Conservation (phyloP, 2,329 filamentous ascomycete genomes). For the Zarea fungicola region DNA sequence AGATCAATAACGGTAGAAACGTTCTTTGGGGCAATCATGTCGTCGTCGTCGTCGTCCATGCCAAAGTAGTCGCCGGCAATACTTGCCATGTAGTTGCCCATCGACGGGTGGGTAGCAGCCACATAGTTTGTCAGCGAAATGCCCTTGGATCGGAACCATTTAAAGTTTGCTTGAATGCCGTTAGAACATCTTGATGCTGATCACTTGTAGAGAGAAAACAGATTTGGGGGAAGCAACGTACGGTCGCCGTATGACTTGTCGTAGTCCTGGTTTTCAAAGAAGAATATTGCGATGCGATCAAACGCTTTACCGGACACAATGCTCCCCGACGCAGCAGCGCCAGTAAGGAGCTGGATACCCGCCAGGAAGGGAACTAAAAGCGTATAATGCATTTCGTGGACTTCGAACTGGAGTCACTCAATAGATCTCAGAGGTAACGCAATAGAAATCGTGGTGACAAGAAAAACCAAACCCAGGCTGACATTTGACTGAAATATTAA, state of each 20-base stretch:
- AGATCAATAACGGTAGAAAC: conserved; percentile 62
- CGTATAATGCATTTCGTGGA: too few relatives aligned
- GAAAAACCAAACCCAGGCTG: too few relatives aligned
- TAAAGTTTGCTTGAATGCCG: conserved; percentile 20
- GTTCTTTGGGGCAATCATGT: conserved; percentile 53
- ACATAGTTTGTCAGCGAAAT: conserved; percentile 35
- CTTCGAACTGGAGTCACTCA: too few relatives aligned
- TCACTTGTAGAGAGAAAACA: background rate
- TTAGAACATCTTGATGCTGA: background rate
- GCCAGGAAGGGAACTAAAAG: too few relatives aligned
- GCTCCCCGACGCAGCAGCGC: too few relatives aligned
- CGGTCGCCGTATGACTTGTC: conserved; percentile 58
- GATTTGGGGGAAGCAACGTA: too few relatives aligned
- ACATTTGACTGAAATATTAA: too few relatives aligned
- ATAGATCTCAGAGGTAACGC: too few relatives aligned
- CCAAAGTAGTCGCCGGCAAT: conserved; percentile 70
- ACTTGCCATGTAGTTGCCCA: conserved; percentile 72
- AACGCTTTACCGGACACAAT: conserved; percentile 72
- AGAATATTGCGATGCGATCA: conserved; percentile 68
- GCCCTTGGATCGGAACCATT: conserved; percentile 24
- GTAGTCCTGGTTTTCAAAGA: conserved; percentile 72
- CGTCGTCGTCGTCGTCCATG: conserved; percentile 60
- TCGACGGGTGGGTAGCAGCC: conserved; percentile 64
- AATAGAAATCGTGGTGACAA: too few relatives aligned
- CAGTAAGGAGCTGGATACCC: too few relatives aligned